Evolutionary conservation across 495 filamentous ascomycete species (phyloP).

Genomic region (Trichoderma erinaceum): DNA sequence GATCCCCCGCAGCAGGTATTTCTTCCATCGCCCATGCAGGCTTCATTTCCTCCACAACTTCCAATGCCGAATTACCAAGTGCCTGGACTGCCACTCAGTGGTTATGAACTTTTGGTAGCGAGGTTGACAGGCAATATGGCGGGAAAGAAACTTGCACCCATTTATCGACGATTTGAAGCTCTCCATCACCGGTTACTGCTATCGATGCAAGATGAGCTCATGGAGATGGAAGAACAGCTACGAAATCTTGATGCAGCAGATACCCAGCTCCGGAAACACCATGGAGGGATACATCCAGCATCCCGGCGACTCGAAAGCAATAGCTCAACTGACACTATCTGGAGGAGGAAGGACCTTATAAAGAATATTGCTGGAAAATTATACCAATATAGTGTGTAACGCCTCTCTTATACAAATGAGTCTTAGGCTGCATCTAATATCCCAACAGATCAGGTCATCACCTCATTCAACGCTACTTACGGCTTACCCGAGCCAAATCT

Average conservation of each 20-base stretch:
- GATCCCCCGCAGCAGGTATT: background rate
- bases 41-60: background rate
- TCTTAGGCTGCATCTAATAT: background rate
- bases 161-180: slow-evolving; percentile 80
- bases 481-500: slow-evolving; percentile 48
- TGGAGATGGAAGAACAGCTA: slow-evolving; percentile 70
- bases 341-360: slow-evolving; percentile 63
- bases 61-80: background rate
- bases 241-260: slow-evolving; percentile 65
- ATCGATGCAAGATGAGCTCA: slow-evolving; percentile 80
- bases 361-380: slow-evolving; percentile 67
- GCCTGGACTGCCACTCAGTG: slow-evolving; percentile 36
- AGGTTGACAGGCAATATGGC: slow-evolving; percentile 42
- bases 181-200: slow-evolving; percentile 82
- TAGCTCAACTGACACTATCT: slow-evolving; percentile 62
- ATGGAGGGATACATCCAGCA: slow-evolving; percentile 50
- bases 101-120: slow-evolving; percentile 62
- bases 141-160: slow-evolving; percentile 46
- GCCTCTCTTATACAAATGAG: slow-evolving; percentile 7
- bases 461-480: slow-evolving; percentile 56
- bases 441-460: slow-evolving; percentile 57
- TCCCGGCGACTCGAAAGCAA: slow-evolving; percentile 64
- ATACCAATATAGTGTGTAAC: slow-evolving; percentile 71
- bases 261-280: slow-evolving; percentile 54
- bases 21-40: slow-evolving; percentile 3